Conservation (phyloP, 495 filamentous ascomycete genomes). For the Baudoinia panamericana region DNA sequence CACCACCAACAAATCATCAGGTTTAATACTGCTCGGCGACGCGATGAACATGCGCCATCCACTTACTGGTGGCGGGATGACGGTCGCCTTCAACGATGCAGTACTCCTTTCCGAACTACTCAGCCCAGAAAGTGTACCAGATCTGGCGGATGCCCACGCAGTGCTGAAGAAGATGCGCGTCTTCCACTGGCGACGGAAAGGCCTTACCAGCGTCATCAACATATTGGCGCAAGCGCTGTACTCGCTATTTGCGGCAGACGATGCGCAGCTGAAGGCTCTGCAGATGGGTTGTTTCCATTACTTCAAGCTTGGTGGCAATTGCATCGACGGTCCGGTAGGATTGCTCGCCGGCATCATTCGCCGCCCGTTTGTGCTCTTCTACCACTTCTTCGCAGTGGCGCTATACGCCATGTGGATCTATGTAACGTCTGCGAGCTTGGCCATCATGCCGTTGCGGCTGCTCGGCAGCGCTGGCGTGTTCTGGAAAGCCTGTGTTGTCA, state of each 20-base stretch:
- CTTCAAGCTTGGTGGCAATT: constrained; percentile 63
- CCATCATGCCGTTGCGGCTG: constrained; percentile 46
- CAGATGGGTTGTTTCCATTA: constrained; percentile 89
- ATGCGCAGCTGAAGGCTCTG: constrained; percentile 60
- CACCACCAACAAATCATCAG: constrained; percentile 52
- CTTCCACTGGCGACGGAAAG: constrained; percentile 84
- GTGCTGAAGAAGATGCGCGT: constrained; percentile 55
- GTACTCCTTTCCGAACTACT: constrained; percentile 61
- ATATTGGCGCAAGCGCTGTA: constrained; percentile 91
- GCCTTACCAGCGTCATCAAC: constrained; percentile 75
- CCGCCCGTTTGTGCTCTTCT: constrained; percentile 64
- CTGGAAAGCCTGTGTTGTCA: constrained; percentile 77
- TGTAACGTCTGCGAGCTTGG: constrained; percentile 39
- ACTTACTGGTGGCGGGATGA: constrained; percentile 90
- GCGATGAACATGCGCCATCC: constrained; percentile 97
- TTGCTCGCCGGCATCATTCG: constrained; percentile 74
- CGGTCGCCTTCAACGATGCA: constrained; percentile 82
- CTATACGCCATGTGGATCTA: constrained; percentile 78
- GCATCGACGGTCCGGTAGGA: constrained; percentile 62
- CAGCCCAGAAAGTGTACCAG: constrained; percentile 49
- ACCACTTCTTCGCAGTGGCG: constrained; percentile 90
- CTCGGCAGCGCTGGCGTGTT: constrained; percentile 55
- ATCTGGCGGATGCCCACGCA: constrained; percentile 48
- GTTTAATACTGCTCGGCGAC: constrained; percentile 74
- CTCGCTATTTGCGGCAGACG: constrained; percentile 75